These are phyloP conservation scores for Neurospora sp. DNA, from an alignment of 495 filamentous ascomycete genomes.

Conservation along the genomic window DNA sequence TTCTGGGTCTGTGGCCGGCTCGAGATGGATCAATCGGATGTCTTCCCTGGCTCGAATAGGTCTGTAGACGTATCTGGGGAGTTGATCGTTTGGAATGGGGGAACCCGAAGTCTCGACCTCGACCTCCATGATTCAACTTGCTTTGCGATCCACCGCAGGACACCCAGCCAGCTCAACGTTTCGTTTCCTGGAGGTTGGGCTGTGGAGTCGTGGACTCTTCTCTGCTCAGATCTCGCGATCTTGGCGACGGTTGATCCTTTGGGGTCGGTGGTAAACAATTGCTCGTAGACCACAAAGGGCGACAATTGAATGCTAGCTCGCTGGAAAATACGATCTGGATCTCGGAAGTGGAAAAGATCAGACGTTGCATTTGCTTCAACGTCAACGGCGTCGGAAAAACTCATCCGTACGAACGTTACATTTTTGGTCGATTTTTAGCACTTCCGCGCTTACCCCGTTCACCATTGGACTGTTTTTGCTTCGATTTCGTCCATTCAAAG, in stretches of 20 bases:
- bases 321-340: not conserved
- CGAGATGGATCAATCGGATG: not conserved
- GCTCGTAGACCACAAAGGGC: not conserved
- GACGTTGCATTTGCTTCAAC: not conserved
- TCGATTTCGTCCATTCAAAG: not conserved
- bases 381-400: not conserved
- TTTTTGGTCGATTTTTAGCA: not conserved
- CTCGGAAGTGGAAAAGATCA: not conserved
- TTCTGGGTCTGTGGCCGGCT: not conserved
- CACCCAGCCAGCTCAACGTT: not conserved
- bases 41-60: not conserved
- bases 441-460: not conserved
- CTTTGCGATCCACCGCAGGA: not conserved
- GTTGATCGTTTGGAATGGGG: not conserved
- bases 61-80: not conserved
- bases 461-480: not conserved
- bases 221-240: not conserved
- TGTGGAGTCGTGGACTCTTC: not conserved
- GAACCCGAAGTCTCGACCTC: not conserved
- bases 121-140: not conserved
- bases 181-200: not conserved
- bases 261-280: not conserved
- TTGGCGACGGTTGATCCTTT: not conserved
- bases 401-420: not conserved
- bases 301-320: not conserved